A percentile compares a stretch with the other conserved stretches of the same genome.
Conservation (phyloP, 139 green algal genomes). For the Micromonas commoda region DNA sequence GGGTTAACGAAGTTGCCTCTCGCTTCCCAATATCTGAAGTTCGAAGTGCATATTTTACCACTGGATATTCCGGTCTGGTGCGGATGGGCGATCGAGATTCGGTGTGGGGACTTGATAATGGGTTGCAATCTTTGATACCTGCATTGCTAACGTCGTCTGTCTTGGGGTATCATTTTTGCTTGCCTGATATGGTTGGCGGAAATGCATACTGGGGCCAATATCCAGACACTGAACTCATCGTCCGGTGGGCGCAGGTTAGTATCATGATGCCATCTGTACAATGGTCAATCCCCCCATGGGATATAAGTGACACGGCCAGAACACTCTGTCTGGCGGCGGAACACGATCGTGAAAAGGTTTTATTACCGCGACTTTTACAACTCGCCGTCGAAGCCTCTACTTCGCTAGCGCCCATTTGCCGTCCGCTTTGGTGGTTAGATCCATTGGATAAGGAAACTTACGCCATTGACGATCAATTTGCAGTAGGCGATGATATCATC, state of each 20-base stretch:
- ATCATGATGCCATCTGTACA: slow-evolving; percentile 61
- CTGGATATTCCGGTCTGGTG: slow-evolving; percentile 42
- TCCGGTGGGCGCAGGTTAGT: slow-evolving; percentile 57
- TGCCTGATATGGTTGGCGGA: slow-evolving; percentile 59
- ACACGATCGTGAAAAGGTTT: slow-evolving; percentile 6
- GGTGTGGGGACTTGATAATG: slow-evolving; percentile 53
- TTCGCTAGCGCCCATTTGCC: slow-evolving; percentile 45
- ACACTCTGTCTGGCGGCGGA: slow-evolving; percentile 37
- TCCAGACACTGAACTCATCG: slow-evolving; percentile 52
- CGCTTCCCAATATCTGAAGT: slow-evolving; percentile 52
- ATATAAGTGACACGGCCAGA: slow-evolving; percentile 45
- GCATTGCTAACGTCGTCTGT: slow-evolving; percentile 56
- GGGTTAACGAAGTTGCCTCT: slow-evolving; percentile 39
- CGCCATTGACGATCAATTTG: slow-evolving; percentile 54
- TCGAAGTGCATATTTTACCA: slow-evolving; percentile 17
- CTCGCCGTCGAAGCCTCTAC: slow-evolving; percentile 33
- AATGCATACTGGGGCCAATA: slow-evolving; percentile 49
- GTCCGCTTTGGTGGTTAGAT: slow-evolving; percentile 59
- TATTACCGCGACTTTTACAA: background rate
- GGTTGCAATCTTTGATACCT: slow-evolving; percentile 52
- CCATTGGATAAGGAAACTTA: slow-evolving; percentile 50
- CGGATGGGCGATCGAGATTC: slow-evolving; percentile 60
- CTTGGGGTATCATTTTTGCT: slow-evolving; percentile 57
- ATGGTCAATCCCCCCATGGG: slow-evolving; percentile 58
- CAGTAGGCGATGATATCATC: slow-evolving; percentile 52